Base-by-base conservation (phyloP, 2,329 filamentous ascomycete genomes). In the Epicoccum sorghinum region DNA sequence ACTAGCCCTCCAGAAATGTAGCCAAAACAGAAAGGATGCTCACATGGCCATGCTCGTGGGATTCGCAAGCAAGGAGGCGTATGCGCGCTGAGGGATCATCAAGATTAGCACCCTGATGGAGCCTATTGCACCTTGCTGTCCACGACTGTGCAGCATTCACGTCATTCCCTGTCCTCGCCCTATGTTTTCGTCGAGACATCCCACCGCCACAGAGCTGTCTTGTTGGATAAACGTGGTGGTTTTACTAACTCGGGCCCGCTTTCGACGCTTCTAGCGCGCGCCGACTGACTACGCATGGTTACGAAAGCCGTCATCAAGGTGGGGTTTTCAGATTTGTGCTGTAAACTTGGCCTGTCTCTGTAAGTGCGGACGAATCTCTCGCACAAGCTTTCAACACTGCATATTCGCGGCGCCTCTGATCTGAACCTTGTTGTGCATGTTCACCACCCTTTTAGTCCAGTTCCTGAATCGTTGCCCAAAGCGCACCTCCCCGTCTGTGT, bases 151-250 rank as follows among this genome's bases (percentile, higher is more conserved):
- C 52, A 51, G 51, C 55, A 36, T 57, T 52, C 42, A 58, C 54
- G 57, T 64, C 61, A 57, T 59, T 35, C 45, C 60, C 52, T 60
- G 58, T 55, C 58, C 50, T 49, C 65, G 58, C 54, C 57, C 36
- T 32, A 61, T 48, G 59, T 60, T 56, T 46, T 23, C 37, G 46
- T 49, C 24, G 18, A 50, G 32, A 23, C 47, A 62, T 60, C 57
- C 65, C 62, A 66, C 65, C 59, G 61, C 67, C 65, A 66, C 58
- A 62, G 58, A 64, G 52, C 60, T 45, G 24, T 45, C 47, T 39
- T 48, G 53, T 50, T 64, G 59, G 44, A 56, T 54, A 49, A 66
- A 68, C 64, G 66, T 71, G 66, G 62, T 55, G 51, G 42, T 52
- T 60, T 55, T 59, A 41, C 59, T 53, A 56, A 54, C 30, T 48